Evolutionary conservation across 345 rosid species (phyloP), one percentile per base, ranked within the genome.

Genomic region (Kernera saxatilis): DNA sequence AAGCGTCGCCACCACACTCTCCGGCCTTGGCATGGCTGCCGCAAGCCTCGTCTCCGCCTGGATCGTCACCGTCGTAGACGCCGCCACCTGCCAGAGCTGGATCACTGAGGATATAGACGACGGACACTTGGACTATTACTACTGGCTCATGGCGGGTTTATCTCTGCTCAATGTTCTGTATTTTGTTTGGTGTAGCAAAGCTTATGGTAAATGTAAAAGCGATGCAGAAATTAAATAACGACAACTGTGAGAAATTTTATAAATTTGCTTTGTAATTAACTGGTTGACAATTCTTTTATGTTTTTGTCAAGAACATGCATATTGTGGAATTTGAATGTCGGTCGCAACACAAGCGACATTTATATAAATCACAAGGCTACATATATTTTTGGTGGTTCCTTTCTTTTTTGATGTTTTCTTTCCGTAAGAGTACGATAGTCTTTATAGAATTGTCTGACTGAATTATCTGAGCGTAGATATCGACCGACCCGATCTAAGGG

Each of bases 71-170:
- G 15, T 30, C 2, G 85, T 88, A 3, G 75, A 80, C 33, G 27
- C 56, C 6, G 21, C 70, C 29, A 78, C 78, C 14, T 48, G 45
- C 52, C 41, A 64, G 35, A 80, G 85, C 23, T 80, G 93, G 97
- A 77, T 88, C 19, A 74, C 82, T 1, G 71, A 63, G 51, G 78
- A 85, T 37, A 62, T 85, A 27, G 69, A 86, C 52, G 71, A 71
- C 50, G 90, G 85, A 8, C 92, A 73, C 57, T 85, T 77, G 58
- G 93, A 85, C 48, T 81, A 80, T 40, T 88, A 80, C 41, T 84
- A 80, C 27, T 84, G 84, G 80, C 46, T 88, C 61, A 68, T 84
- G 36, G 77, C 75, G 0, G 71, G 46, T 9, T 45, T 90, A 71
- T 55, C 79, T 52, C 15, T 73, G 19, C 54, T 64, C 37, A 88